Base-by-base conservation (phyloP, 2,329 filamentous ascomycete species). In the Leptographium wingfieldii region DNA sequence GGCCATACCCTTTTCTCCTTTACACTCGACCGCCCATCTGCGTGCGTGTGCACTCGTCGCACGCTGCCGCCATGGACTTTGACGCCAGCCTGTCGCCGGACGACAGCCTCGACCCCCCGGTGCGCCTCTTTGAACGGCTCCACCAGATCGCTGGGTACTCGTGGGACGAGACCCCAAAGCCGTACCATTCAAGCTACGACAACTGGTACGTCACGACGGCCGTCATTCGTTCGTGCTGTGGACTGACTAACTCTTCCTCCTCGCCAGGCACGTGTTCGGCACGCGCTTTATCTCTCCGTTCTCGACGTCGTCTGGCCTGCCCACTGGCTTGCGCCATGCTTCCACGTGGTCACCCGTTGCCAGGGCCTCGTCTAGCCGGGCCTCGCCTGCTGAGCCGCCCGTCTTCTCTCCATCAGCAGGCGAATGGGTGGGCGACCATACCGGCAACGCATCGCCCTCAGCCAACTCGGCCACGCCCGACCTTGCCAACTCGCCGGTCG, bases 171-270 rank as follows among this genome's bases (percentile, higher is more conserved):
- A 78, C 80, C 16, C 71, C 68, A 60, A 72, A 72, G 31, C 81
- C 82, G 12, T 75, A 80, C 60, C 83, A 85, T 68, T 81, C 81
- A 57, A 90, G 85, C 67, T 96, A 96, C 73, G 90, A 95, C 71
- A 91, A 92, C 75, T 97, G 92, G 90, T 84, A 75, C 48, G 25
- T 19, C 48, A 3, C 14, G 16, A 12, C 7, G 22, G 48, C 22
- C 12, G 33, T 1, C 19, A 19, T 40, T 35, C 16, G 67, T 33
- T 55, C 52, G 22, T 22, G 22, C 22, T 59, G 31, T 5, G 19
- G 9, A 40, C n/a, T 16, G 5, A 25, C 22, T 38, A 5, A 40
- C 38, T 14, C 54, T 56, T 16, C 11, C n/a, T 22, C 14, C 14
- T 35, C 19, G 31, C 25, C 65, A 84, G 82, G 83, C 85, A 88